Evolutionary conservation across 345 rosid species (phyloP).

Genomic region (Clarkia xantiana): DNA sequence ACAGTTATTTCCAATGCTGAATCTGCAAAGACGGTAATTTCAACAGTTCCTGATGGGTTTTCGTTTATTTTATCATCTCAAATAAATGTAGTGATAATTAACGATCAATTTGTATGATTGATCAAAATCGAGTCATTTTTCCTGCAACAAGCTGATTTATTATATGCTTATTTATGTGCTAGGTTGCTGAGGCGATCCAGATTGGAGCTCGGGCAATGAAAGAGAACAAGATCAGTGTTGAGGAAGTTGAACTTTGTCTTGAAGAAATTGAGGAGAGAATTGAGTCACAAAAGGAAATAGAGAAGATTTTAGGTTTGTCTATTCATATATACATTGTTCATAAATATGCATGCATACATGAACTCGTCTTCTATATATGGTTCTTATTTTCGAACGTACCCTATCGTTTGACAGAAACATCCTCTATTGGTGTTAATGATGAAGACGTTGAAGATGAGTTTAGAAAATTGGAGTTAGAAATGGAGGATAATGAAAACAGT

Average conservation of each 20-base stretch:
- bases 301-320: conserved; percentile 43
- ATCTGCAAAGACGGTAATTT: conserved; percentile 58
- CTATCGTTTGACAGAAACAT: conserved; percentile 27
- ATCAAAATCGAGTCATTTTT: too few relatives aligned
- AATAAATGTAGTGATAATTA: too few relatives aligned
- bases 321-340: background rate
- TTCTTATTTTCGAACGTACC: background rate
- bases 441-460: conserved; percentile 71
- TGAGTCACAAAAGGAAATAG: conserved; percentile 60
- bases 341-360: background rate
- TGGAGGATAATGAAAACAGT: conserved; percentile 10
- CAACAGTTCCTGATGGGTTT: background rate
- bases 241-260: conserved; percentile 60
- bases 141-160: too few relatives aligned
- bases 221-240: conserved; percentile 47
- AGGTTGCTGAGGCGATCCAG: conserved; percentile 77
- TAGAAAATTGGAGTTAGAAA: conserved; percentile 45
- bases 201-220: conserved; percentile 70
- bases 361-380: background rate
- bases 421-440: conserved; percentile 35
- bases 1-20: conserved; percentile 48
- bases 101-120: too few relatives aligned
- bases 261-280: conserved; percentile 65
- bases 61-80: background rate
- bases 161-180: background rate